These are phyloP conservation scores for Actinomucor elegans DNA, from an alignment of 371 early-diverging fungal species.

Conservation along the genomic window DNA sequence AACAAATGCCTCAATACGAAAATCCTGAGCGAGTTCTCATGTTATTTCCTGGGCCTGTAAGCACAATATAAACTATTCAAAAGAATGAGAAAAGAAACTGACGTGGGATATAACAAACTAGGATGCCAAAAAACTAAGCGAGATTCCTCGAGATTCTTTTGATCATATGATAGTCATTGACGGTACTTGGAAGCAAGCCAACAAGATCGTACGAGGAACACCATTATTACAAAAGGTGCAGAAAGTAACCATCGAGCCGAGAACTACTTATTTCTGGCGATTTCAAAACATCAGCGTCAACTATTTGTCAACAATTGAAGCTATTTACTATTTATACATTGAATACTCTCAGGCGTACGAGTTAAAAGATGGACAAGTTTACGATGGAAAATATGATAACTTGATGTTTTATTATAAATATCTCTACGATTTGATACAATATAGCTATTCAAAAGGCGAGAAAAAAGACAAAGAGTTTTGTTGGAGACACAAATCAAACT, in stretches of 20 bases:
- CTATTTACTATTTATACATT: constrained; percentile 87
- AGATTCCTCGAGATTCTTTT: constrained; percentile 63
- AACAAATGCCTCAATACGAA: constrained; percentile 53
- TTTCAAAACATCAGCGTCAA: constrained; percentile 73
- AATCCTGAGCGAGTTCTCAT: constrained; percentile 73
- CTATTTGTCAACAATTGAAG: constrained; percentile 92
- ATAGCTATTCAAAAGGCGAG: constrained; percentile 49
- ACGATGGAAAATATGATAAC: constrained; percentile 81
- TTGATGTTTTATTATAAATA: constrained; percentile 87
- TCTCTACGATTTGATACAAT: constrained; percentile 85
- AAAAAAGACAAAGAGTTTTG: constrained; percentile 19
- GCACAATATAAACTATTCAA: neutral
- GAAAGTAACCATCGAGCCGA: constrained; percentile 63
- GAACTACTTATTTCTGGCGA: constrained; percentile 89
- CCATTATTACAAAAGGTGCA: constrained; percentile 45
- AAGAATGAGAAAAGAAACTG: neutral
- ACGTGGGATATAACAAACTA: constrained; percentile 20
- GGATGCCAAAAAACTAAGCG: constrained; percentile 67
- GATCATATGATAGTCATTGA: constrained; percentile 86
- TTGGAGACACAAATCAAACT: constrained; percentile 17
- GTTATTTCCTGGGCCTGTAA: constrained; percentile 87
- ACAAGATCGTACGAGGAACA: constrained; percentile 64
- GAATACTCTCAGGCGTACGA: constrained; percentile 60
- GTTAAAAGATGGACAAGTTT: constrained; percentile 26
- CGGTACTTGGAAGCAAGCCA: constrained; percentile 92